Percentiles rank a stretch among this genome's conserved stretches.
These are phyloP conservation scores for Liquidambar formosana DNA, from an alignment of 164 flowering plant species.

Conservation along the genomic window DNA sequence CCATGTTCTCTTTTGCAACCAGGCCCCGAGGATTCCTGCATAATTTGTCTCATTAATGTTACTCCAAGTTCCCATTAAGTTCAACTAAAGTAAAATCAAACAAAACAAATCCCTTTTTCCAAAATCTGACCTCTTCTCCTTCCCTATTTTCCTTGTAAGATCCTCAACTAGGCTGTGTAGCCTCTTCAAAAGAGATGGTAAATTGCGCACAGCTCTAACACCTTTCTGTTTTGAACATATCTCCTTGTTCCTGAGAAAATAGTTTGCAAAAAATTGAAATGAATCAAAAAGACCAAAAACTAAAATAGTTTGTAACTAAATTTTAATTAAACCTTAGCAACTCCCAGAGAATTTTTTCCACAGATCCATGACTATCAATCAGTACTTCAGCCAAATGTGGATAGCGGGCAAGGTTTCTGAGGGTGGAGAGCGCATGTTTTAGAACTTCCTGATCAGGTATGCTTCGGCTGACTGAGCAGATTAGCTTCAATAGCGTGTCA, in stretches of 20 bases:
- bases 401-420: constrained; percentile 74
- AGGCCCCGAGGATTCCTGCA: constrained; percentile 47
- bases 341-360: constrained; percentile 62
- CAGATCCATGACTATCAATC: constrained; percentile 43
- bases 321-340: constrained; percentile 50
- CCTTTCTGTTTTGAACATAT: constrained; percentile 54
- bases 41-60: not conserved
- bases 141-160: constrained; percentile 50
- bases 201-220: constrained; percentile 43
- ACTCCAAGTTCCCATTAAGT: not conserved
- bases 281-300: not conserved
- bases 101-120: not conserved
- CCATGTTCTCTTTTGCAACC: constrained; percentile 42
- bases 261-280: not conserved
- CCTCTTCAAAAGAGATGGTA: constrained; percentile 59
- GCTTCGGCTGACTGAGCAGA: constrained; percentile 73
- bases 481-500: constrained; percentile 56
- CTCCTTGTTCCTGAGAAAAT: constrained; percentile 75
- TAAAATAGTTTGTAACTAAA: not conserved
- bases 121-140: constrained; percentile 61
- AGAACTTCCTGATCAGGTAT: constrained; percentile 81
- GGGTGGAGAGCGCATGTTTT: constrained; percentile 74
- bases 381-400: constrained; percentile 59
- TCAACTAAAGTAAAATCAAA: too few species aligned
- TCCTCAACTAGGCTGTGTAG: constrained; percentile 65